Percentiles rank a stretch among this genome's conserved stretches.
These are phyloP conservation scores for Erythrobasidium hasegawianum DNA, from an alignment of 1,284 basidiomycete genomes.

Conservation along the genomic window DNA sequence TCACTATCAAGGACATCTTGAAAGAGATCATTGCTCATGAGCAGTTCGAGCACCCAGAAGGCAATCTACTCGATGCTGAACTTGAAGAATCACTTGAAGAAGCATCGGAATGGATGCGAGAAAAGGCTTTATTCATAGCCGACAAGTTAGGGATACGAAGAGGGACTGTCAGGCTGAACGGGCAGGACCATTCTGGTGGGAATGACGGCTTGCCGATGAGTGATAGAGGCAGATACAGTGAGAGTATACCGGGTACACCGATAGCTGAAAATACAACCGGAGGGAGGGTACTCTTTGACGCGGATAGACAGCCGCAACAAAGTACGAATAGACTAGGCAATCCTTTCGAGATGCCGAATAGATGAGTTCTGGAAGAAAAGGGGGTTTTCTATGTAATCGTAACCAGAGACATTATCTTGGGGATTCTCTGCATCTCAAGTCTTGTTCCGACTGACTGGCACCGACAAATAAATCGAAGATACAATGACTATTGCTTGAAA, in stretches of 20 bases:
- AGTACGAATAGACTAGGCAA: conserved; percentile 12
- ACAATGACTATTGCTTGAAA: too few relatives aligned
- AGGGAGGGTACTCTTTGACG: not conserved
- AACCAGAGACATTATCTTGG: too few relatives aligned
- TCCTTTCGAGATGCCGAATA: conserved; percentile 26
- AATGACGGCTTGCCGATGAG: conserved; percentile 4
- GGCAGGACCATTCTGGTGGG: not conserved
- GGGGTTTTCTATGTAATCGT: too few relatives aligned
- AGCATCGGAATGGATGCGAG: conserved; percentile 39
- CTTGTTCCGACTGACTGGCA: too few relatives aligned
- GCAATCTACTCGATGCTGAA: conserved; percentile 37
- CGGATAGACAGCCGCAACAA: not conserved
- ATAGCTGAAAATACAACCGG: not conserved
- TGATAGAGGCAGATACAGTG: not conserved
- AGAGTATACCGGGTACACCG: not conserved
- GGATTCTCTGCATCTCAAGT: too few relatives aligned
- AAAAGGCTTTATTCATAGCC: conserved; percentile 12
- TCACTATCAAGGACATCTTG: conserved; percentile 94
- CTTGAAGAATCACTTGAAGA: conserved; percentile 46
- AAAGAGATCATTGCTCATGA: conserved; percentile 43
- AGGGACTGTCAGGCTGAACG: conserved; percentile 6
- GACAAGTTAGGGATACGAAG: conserved; percentile 19
- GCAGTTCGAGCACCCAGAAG: conserved; percentile 25
- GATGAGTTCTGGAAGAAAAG: too few relatives aligned
- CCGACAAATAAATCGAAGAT: too few relatives aligned